Base-by-base conservation (phyloP, 148 eudicot species). In the Hydrangea macrophylla region DNA sequence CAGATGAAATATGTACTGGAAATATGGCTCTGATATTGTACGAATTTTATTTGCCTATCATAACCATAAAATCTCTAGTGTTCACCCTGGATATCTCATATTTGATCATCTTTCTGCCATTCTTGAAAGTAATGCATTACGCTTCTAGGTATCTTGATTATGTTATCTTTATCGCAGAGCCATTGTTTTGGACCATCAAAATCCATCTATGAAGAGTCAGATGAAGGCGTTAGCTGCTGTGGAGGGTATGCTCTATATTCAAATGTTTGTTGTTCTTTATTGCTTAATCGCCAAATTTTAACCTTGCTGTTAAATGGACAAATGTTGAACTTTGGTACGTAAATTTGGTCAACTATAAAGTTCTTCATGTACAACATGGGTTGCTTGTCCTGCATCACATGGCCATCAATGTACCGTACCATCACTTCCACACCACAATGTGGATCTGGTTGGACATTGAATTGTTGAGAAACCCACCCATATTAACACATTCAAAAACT, bases 221-320 rank as follows among this genome's bases (percentile, higher is more conserved):
- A 75, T 77, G 68, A 92, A 87, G 88, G 97, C 90, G 71, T 36
- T 89, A 55, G 97, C 86, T 74, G 92, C 92, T 76, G 88, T 82
- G 24, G 97, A 95, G 72, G 82, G 99, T 95, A 84, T 85, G 89
- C 70, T 25, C 62, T 53, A 48, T 28, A 35, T 30, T 11, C 25
- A 40, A 27, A 23, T 24, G 51, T 26, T 62, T 12, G 11, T 22
- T 18, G 2, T 44, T 63, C 5, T 30, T 13, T n/a, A 20, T 28
- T 44, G 1, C 9, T 22, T 33, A 59, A 13, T 59, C 33, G 10
- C 40, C 62, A 59, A 17, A 6, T 57, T 0, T 28, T 28, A 58
- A 58, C 10, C 40, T 60, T 60, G 64, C 8, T 36, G 30, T 2
- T 9, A 60, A 35, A 20, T 59, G 62, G 20, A 59, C 26, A 59